These are phyloP conservation scores for Saksenaea oblongispora DNA, from an alignment of 371 early-diverging fungal genomes.

Conservation along the genomic window DNA sequence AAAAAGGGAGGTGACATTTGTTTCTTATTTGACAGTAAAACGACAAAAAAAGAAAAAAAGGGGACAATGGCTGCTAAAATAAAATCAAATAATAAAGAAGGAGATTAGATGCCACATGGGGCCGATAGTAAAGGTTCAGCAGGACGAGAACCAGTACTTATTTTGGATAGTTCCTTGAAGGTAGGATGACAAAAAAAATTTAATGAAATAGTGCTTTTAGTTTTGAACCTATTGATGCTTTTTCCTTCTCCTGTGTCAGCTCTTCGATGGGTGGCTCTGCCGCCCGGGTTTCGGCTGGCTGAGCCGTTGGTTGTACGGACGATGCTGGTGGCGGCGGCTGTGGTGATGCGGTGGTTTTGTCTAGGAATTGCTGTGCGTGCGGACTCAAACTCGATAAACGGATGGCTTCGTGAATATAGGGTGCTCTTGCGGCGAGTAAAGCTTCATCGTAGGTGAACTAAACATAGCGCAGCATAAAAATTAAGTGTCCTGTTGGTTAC, in stretches of 20 bases:
- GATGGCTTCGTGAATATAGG: conserved; percentile 62
- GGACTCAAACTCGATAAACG: conserved; percentile 39
- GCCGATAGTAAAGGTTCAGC: no score
- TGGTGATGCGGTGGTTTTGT: background rate
- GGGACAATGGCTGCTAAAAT: no score
- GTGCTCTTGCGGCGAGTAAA: conserved; percentile 34
- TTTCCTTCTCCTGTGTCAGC: background rate
- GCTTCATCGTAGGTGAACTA: conserved; percentile 69
- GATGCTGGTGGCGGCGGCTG: background rate
- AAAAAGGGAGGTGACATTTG: background rate
- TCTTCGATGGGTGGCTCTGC: background rate
- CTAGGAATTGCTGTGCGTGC: background rate
- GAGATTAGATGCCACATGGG: no score
- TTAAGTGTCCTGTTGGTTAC: background rate
- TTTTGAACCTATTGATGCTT: background rate
- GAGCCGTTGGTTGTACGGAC: background rate
- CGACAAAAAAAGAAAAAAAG: background rate
- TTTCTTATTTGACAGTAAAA: background rate
- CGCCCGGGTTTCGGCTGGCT: background rate
- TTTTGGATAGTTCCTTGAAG: background rate
- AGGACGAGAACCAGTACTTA: no score
- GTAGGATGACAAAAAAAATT: background rate
- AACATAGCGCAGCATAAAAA: background rate
- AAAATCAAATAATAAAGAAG: background rate
- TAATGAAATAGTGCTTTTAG: background rate